A percentile compares a stretch with the other conserved stretches of the same genome.
These are phyloP conservation scores for Porcisia hertigi DNA, from an alignment of 208 protist species.

Conservation along the genomic window DNA sequence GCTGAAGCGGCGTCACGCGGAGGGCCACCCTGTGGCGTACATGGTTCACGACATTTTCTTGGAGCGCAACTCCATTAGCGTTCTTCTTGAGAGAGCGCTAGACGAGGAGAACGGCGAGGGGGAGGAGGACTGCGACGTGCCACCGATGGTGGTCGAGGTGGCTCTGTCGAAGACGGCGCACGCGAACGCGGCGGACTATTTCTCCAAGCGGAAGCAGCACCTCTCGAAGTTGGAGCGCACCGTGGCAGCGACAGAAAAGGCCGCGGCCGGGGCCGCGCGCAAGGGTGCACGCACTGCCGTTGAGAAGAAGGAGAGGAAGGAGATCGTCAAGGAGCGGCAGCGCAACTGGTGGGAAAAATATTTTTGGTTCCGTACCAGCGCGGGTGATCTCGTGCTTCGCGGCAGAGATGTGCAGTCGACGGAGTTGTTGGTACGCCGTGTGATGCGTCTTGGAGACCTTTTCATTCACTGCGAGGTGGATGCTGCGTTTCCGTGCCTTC, in stretches of 20 bases:
- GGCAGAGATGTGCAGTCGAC: slow-evolving; percentile 96
- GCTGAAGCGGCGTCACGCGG: slow-evolving; percentile 83
- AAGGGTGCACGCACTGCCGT: slow-evolving; percentile 65
- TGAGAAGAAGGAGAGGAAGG: slow-evolving; percentile 66
- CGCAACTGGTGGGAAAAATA: slow-evolving; percentile 99
- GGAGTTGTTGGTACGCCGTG: slow-evolving; percentile 91
- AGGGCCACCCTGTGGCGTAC: slow-evolving; percentile 91
- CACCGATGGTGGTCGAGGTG: slow-evolving; percentile 86
- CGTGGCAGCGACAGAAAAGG: slow-evolving; percentile 72
- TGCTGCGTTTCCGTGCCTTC: slow-evolving; percentile 90
- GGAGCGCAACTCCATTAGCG: slow-evolving; percentile 83
- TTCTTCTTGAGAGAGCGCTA: slow-evolving; percentile 69
- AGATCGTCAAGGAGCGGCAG: slow-evolving; percentile 88
- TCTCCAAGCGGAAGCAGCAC: slow-evolving; percentile 81
- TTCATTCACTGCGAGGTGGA: slow-evolving; percentile 97
- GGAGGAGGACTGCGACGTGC: slow-evolving; percentile 62
- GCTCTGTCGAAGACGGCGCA: slow-evolving; percentile 92
- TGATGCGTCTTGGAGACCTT: slow-evolving; percentile 87
- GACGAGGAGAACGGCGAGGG: slow-evolving; percentile 72
- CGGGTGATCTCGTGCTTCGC: slow-evolving; percentile 95
- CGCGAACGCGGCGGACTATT: slow-evolving; percentile 95
- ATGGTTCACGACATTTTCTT: slow-evolving; percentile 94
- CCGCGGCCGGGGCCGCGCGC: slow-evolving; percentile 79
- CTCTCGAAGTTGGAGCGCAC: slow-evolving; percentile 89
- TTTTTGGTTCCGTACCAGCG: slow-evolving; percentile 96